These are phyloP conservation scores for Spathaspora boniae DNA, from an alignment of 805 yeast species.

Conservation along the genomic window DNA sequence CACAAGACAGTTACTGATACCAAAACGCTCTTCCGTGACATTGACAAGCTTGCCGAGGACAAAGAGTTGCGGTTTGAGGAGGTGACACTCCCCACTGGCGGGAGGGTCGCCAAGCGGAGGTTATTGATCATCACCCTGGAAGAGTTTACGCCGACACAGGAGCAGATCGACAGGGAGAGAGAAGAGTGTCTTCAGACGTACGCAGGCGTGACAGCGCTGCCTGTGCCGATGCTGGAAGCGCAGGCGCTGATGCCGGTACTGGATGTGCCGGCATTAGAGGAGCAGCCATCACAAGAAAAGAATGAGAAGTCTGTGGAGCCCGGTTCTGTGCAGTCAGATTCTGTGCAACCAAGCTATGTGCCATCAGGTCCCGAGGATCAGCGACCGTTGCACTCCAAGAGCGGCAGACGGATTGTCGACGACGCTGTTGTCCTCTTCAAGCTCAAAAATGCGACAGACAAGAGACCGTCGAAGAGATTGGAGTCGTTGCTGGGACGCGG, in stretches of 20 bases:
- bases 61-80: constrained; percentile 21
- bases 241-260: no score
- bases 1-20: constrained; percentile 29
- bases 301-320: no score
- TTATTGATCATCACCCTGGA: constrained; percentile 30
- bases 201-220: no score
- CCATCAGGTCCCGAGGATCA: no score
- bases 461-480: constrained; percentile 17
- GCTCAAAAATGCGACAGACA: constrained; percentile 6
- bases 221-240: no score
- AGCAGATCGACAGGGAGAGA: constrained; percentile 23
- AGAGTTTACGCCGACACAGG: constrained; percentile 23
- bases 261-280: no score
- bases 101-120: constrained; percentile 26
- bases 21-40: constrained; percentile 39
- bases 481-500: constrained; percentile 13
- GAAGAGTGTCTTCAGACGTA: constrained; percentile 23
- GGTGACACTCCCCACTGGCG: constrained; percentile 23
- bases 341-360: no score
- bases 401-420: constrained; percentile 23
- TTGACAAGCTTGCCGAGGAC: constrained; percentile 22
- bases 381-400: no score
- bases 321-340: no score
- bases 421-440: constrained; percentile 24
- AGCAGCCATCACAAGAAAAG: no score